Base-by-base conservation (phyloP, 345 rosid species). In the Boechera divaricarpa region DNA sequence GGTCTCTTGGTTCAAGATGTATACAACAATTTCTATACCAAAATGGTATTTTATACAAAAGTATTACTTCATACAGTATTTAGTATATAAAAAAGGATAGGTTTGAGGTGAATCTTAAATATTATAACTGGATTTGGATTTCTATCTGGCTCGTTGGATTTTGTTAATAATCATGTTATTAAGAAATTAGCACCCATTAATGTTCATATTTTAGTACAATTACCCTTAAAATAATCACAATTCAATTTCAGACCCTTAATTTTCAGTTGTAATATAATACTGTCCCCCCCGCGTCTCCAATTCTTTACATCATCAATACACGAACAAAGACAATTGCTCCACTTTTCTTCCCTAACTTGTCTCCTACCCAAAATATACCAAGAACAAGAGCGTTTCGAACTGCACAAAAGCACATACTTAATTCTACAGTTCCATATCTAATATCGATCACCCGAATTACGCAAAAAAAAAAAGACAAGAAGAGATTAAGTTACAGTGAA, bases 81-180 rank as follows among this genome's bases (percentile, higher is more conserved):
- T 36, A 35, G 39, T 58, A 11, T 58, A 58, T 18, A n/a, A 51
- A 57, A 44, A 36, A 33, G 33, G 45, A 42, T 60, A 48, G 12
- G 12, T 61, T 36, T 62, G 36, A 35, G 67, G 75, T 48, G 38
- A 60, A 71, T 59, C 26, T 36, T 48, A 10, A 59, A 59, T 45
- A 13, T 21, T 32, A 13, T 45, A 32, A n/a, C 26, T 33, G n/a
- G 44, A 58, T 57, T 45, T 57, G 55, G 28, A 24, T 44, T 55
- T 53, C 36, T 69, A 26, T 56, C 32, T 56, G 41, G 55, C 6
- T 29, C 15, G 52, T 63, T 63, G 18, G 66, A 39, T 39, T 39
- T 36, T 1, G 41, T 8, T 36, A 3, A 9, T 36, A 36, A 36
- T 31, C 32, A 31, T 31, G 32, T 31, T 31, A 28, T 28, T 39